phyloP scores from a whole-genome alignment of 306 rosid species.

The Citrullus amarus region DNA sequence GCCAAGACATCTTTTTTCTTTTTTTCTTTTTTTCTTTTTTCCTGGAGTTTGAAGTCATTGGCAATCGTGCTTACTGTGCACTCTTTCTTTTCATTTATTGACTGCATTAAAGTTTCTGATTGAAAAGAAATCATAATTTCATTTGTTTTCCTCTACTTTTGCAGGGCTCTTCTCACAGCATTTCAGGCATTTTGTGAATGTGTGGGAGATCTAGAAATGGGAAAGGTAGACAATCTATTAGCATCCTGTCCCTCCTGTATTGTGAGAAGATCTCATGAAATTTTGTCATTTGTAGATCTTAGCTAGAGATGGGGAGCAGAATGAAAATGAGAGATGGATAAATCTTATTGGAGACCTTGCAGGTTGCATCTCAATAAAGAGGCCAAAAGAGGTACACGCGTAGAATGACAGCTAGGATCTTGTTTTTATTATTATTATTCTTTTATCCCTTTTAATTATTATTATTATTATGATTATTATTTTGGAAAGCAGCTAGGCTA shows the following conservation, averaged over 20 bases:
- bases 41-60: neutral
- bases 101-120: neutral
- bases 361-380: slow-evolving; percentile 79
- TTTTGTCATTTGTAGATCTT: slow-evolving; percentile 48
- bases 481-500: too few species aligned
- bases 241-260: slow-evolving; percentile 2
- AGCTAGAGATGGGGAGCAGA: slow-evolving; percentile 83
- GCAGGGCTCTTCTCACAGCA: slow-evolving; percentile 87
- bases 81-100: neutral
- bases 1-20: neutral
- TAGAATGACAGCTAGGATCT: neutral
- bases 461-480: too few species aligned
- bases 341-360: slow-evolving; percentile 85
- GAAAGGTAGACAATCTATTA: slow-evolving; percentile 52
- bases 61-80: neutral
- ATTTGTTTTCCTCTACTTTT: slow-evolving; percentile 3
- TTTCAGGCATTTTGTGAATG: slow-evolving; percentile 97
- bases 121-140: neutral
- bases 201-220: slow-evolving; percentile 99
- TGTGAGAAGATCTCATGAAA: slow-evolving; percentile 13
- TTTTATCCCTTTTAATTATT: too few species aligned
- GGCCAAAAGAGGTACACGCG: slow-evolving; percentile 81
- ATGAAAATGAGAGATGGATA: slow-evolving; percentile 91
- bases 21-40: neutral
- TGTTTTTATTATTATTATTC: too few species aligned